Evolutionary conservation across 2,329 filamentous ascomycete genomes (phyloP), one percentile per base, ranked within the genome.

Genomic region (Diaporthe velutina): DNA sequence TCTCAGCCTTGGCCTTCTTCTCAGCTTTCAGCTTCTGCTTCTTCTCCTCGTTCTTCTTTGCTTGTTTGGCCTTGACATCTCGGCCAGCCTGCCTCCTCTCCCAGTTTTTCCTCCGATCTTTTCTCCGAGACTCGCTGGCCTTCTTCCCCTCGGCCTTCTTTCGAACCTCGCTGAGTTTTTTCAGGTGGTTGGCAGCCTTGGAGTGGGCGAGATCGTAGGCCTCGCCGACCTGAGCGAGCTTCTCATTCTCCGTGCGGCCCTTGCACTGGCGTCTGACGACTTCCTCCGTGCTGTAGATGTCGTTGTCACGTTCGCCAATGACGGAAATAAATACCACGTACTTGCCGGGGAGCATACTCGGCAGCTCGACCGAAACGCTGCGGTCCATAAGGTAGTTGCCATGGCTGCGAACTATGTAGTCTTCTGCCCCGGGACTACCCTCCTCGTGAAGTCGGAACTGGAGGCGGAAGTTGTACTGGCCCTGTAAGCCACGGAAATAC

Each of bases 261-360:
- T 90, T 90, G 73, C 92, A 93, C 73, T 91, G 90, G 10, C 88
- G 86, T 67, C 90, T 89, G 33, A 96, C 90, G 1, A 93, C 91
- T 50, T 95, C 89, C 76, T 95, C 92, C 22, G 93, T 89, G 0
- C 81, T 82, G 85, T 85, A 72, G 1, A 84, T 86, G 0, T 85
- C 83, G 12, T 88, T 84, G 35, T 87, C 81, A n/a, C 93, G 90
- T 25, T 88, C 88, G 2, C 93, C 93, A 10, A 92, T 91, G 74
- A 97, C 89, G 80, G 94, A 95, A 82, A 96, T 89, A 30, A 95
- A 87, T 6, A 97, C 90, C 9, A 90, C 91, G 83, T 97, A 97
- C 57, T 89, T 91, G 15, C 95, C 95, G 0, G 93, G 89, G 28
- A 94, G 91, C 35, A 97, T 90, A 48, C 92, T 88, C 12, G 83